Evolutionary conservation across 805 yeast species (phyloP).

Genomic region (Maudiozyma saulgeensis): DNA sequence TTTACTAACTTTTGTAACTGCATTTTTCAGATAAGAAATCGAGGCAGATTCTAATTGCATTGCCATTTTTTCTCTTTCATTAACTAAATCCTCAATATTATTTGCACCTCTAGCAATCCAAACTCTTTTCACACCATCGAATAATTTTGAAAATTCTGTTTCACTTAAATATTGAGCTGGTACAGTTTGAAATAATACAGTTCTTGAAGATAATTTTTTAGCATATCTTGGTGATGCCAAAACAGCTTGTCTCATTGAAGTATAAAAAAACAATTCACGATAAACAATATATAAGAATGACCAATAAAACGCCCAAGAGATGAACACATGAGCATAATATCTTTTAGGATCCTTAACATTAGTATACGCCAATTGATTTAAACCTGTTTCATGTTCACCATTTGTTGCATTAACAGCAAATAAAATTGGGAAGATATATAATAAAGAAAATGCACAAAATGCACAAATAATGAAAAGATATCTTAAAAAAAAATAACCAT

Average conservation of each 20-base stretch:
- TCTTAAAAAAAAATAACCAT: constrained; percentile 84
- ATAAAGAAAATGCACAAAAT: constrained; percentile 45
- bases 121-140: constrained; percentile 73
- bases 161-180: constrained; percentile 68
- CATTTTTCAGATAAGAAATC: constrained; percentile 45
- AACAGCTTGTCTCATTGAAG: constrained; percentile 66
- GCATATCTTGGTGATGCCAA: constrained; percentile 77
- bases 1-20: constrained; percentile 53
- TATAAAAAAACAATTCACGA: constrained; percentile 72
- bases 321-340: constrained; percentile 78
- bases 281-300: constrained; percentile 61
- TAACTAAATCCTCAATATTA: constrained; percentile 45
- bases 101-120: constrained; percentile 65
- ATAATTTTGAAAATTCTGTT: constrained; percentile 60
- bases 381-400: constrained; percentile 54
- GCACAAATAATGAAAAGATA: constrained; percentile 52
- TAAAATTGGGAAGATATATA: constrained; percentile 53
- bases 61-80: constrained; percentile 51
- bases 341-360: constrained; percentile 53
- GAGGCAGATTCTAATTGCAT: constrained; percentile 58
- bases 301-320: constrained; percentile 75
- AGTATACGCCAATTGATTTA: constrained; percentile 69
- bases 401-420: constrained; percentile 76
- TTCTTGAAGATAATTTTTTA: constrained; percentile 61
- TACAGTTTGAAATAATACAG: constrained; percentile 75